Percentiles rank a stretch among this genome's conserved stretches.
These are phyloP conservation scores for Aureobasidium musti DNA, from an alignment of 2,329 filamentous ascomycete genomes.

Conservation along the genomic window DNA sequence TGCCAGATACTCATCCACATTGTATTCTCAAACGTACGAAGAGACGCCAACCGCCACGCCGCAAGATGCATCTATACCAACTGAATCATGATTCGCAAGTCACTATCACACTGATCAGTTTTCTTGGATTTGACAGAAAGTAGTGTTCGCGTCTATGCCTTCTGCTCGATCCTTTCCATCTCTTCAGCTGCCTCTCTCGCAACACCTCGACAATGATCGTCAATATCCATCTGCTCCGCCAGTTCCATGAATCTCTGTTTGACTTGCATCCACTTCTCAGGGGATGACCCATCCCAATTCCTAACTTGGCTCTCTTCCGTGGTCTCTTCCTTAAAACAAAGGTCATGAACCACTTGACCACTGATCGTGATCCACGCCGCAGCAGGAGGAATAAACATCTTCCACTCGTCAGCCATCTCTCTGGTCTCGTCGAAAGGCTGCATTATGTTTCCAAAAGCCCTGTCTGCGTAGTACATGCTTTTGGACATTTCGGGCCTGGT, in stretches of 20 bases:
- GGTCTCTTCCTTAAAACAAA: not conserved
- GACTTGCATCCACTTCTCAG: not conserved
- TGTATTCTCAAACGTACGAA: too few species aligned
- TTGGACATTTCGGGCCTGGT: too few species aligned
- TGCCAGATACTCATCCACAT: too few species aligned
- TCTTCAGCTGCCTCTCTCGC: not conserved
- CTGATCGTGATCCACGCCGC: not conserved
- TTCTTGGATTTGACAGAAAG: too few species aligned
- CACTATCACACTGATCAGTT: too few species aligned
- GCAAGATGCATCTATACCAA: too few species aligned
- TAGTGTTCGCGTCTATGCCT: too few species aligned
- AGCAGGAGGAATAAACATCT: conserved; percentile 18
- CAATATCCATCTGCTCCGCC: not conserved
- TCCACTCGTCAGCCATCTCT: conserved; percentile 6
- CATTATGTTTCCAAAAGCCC: not conserved
- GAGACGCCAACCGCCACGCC: too few species aligned
- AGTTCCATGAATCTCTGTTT: not conserved
- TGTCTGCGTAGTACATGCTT: not conserved
- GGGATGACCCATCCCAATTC: too few species aligned
- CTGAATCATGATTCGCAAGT: too few species aligned
- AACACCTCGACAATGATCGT: not conserved
- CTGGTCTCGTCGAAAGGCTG: not conserved
- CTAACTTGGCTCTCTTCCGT: not conserved
- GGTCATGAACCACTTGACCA: not conserved
- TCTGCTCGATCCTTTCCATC: not conserved